Conservation (phyloP, 1,139 yeast species). For the Debaryomyces udenii region DNA sequence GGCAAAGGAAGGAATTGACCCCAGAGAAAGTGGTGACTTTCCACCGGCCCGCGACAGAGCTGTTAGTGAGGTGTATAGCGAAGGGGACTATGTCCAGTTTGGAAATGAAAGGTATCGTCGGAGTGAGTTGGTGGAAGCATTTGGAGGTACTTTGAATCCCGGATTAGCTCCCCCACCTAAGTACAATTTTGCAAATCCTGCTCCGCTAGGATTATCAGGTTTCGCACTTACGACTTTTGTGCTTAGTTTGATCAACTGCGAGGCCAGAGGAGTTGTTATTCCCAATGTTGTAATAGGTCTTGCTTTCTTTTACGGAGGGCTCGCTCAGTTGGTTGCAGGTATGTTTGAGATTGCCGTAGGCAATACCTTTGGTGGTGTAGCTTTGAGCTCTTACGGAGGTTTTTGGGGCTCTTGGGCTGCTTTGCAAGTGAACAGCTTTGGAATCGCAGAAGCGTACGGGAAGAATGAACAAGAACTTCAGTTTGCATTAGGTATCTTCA, state of each 20-base stretch:
- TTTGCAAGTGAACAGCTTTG: constrained; percentile 71
- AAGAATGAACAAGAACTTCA: constrained; percentile 32
- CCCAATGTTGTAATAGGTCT: constrained; percentile 56
- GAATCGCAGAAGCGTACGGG: constrained; percentile 62
- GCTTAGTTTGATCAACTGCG: constrained; percentile 57
- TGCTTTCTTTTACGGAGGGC: constrained; percentile 87
- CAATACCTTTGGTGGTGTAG: constrained; percentile 90
- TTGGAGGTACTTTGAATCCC: constrained; percentile 74
- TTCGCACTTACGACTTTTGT: constrained; percentile 88
- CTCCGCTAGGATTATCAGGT: constrained; percentile 82
- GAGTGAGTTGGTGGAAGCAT: constrained; percentile 64
- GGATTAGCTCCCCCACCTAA: constrained; percentile 66
- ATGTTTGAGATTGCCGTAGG: constrained; percentile 77
- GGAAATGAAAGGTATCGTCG: constrained; percentile 73
- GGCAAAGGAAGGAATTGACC: constrained; percentile 9
- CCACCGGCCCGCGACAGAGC: constrained; percentile 17
- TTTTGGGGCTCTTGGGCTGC: constrained; percentile 89
- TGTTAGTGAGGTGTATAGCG: constrained; percentile 33
- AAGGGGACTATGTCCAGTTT: constrained; percentile 65
- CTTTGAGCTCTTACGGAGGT: constrained; percentile 80
- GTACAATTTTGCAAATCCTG: constrained; percentile 82
- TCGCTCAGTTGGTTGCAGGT: constrained; percentile 72
- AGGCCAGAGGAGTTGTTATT: constrained; percentile 37
- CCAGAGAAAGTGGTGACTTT: constrained; percentile 9
- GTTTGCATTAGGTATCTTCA: constrained; percentile 70